phyloP scores from a whole-genome alignment of 345 rosid species.

The Pistacia atlantica region DNA sequence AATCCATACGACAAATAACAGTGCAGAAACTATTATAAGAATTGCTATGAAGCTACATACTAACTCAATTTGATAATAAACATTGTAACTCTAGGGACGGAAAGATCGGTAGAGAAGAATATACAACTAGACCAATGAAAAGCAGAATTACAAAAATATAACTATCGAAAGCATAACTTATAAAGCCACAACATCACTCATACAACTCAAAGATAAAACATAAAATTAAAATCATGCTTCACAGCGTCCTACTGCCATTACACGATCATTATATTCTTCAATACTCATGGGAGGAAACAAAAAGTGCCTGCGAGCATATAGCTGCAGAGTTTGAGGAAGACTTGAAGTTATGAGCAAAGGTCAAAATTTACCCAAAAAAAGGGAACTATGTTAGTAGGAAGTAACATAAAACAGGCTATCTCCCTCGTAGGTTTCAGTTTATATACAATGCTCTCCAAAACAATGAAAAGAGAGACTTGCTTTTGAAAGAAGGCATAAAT shows the following conservation, averaged over 20 bases:
- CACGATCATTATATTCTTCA: constrained; percentile 82
- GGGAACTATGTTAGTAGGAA: neutral
- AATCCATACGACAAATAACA: neutral
- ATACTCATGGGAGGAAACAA: constrained; percentile 77
- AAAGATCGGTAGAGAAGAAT: no score
- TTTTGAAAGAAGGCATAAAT: neutral
- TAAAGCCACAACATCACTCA: no score
- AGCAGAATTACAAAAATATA: no score
- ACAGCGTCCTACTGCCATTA: constrained; percentile 80
- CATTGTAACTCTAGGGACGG: neutral
- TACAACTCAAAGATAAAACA: neutral
- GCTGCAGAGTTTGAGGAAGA: constrained; percentile 45
- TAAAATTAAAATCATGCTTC: constrained; percentile 42
- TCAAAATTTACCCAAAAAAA: neutral
- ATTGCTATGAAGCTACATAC: no score
- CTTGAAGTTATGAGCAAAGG: constrained; percentile 1
- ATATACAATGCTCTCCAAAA: neutral
- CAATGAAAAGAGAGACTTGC: neutral
- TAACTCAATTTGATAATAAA: no score
- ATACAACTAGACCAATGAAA: no score
- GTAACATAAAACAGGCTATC: neutral
- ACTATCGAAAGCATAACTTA: no score
- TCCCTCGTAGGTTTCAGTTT: neutral
- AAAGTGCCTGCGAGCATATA: constrained; percentile 88
- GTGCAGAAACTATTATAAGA: no score